These are phyloP conservation scores for Alternaria viburni DNA, from an alignment of 2,329 filamentous ascomycete genomes.

Conservation along the genomic window DNA sequence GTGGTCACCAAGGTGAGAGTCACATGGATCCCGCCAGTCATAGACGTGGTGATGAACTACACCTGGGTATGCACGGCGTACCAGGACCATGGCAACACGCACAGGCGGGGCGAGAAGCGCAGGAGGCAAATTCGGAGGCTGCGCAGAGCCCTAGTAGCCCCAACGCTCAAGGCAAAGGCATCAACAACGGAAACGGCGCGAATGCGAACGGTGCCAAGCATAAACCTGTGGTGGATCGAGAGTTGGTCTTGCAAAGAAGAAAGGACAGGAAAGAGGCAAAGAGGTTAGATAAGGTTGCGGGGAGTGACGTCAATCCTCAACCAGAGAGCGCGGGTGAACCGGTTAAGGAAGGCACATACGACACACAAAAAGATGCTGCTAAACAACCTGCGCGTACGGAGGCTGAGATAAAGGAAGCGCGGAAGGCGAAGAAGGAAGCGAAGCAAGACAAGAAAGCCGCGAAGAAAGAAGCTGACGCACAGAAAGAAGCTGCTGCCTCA, in stretches of 20 bases:
- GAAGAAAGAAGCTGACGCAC: not conserved
- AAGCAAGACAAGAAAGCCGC: not conserved
- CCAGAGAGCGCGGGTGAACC: not conserved
- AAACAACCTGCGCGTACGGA: not conserved
- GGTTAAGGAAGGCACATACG: not conserved
- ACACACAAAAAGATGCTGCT: not conserved
- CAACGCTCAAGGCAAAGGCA: not conserved
- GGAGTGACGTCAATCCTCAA: not conserved
- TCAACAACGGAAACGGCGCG: not conserved
- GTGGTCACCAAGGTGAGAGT: not conserved
- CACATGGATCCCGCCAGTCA: not conserved
- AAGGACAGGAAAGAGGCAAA: not conserved
- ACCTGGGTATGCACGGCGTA: not conserved
- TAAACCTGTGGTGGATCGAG: not conserved
- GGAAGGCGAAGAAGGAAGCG: not conserved
- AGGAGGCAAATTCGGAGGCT: not conserved
- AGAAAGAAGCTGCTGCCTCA: not conserved
- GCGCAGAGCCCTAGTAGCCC: not conserved
- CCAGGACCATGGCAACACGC: not conserved
- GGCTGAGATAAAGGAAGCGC: not conserved
- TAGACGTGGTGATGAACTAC: not conserved
- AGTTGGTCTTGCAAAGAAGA: not conserved
- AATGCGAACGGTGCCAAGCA: not conserved
- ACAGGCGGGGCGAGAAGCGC: not conserved
- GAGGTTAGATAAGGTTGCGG: not conserved